Percentiles rank a stretch among this genome's conserved stretches.
phyloP scores from a whole-genome alignment of 2,329 filamentous ascomycete genomes.

The Diaporthe ampelina region DNA sequence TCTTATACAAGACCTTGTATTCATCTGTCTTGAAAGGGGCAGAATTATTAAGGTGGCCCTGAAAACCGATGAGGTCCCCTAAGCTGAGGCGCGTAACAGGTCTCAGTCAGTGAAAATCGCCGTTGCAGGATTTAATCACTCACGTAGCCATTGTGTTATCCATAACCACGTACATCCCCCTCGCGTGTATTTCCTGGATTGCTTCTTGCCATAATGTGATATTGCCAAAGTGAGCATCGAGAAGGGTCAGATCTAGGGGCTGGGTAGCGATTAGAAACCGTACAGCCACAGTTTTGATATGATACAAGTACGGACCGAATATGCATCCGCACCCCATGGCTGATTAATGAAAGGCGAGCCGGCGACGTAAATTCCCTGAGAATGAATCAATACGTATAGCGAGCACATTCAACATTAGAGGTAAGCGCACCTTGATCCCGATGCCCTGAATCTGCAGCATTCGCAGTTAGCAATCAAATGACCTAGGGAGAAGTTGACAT shows the following conservation, averaged over 20 bases:
- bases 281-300: background rate
- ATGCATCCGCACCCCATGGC: constrained; percentile 73
- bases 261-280: constrained; percentile 44
- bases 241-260: constrained; percentile 71
- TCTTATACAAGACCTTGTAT: constrained; percentile 71
- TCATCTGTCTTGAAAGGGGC: constrained; percentile 69
- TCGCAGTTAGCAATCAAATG: background rate
- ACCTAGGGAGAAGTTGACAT: background rate
- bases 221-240: constrained; percentile 73
- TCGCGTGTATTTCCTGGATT: constrained; percentile 70
- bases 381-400: background rate
- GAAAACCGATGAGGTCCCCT: constrained; percentile 73
- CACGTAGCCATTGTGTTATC: constrained; percentile 76
- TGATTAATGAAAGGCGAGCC: constrained; percentile 73
- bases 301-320: constrained; percentile 50
- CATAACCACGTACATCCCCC: constrained; percentile 74
- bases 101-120: too few species aligned
- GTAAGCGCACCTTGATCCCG: constrained; percentile 67
- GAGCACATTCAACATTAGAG: background rate
- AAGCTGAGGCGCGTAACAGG: constrained; percentile 54
- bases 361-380: constrained; percentile 70
- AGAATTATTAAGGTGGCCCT: constrained; percentile 70
- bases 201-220: constrained; percentile 69
- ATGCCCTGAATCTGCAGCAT: constrained; percentile 64
- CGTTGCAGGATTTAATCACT: constrained; percentile 45